A percentile compares a stretch with the other conserved stretches of the same genome.
Conservation (phyloP, 2,329 filamentous ascomycete species). For the Colletotrichum theobromicola region DNA sequence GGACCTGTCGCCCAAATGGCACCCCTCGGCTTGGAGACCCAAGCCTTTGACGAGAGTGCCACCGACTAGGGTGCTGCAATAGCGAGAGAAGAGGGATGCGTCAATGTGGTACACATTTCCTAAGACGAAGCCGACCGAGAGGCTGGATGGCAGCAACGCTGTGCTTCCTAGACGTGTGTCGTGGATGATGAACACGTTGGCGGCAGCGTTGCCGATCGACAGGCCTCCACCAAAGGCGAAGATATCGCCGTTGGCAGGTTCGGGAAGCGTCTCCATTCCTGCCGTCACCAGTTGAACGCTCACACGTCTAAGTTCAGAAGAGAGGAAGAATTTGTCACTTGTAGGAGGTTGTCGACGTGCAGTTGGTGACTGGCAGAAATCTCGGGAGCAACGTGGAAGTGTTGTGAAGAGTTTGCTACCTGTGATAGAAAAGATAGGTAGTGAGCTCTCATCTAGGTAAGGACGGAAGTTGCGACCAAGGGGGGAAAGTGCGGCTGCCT, state of each 20-base stretch:
- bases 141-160: not conserved
- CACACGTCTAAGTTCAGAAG: not conserved
- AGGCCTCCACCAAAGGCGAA: not conserved
- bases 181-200: constrained; percentile 6
- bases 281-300: not conserved
- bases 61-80: not conserved
- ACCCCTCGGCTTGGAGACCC: not conserved
- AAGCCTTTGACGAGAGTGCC: constrained; percentile 9
- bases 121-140: not conserved
- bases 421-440: not conserved
- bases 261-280: not conserved
- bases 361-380: not conserved
- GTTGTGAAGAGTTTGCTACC: not conserved
- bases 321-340: not conserved
- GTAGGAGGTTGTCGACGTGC: not conserved
- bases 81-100: not conserved
- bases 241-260: not conserved
- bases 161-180: not conserved
- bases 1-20: not conserved
- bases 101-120: constrained; percentile 11
- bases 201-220: not conserved
- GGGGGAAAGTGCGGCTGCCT: not conserved
- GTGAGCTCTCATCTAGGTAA: not conserved
- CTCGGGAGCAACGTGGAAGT: not conserved
- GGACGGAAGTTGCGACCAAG: not conserved